These are phyloP conservation scores for Borealophlyctis nickersoniae DNA, from an alignment of 192 early-diverging fungal species.

Conservation along the genomic window DNA sequence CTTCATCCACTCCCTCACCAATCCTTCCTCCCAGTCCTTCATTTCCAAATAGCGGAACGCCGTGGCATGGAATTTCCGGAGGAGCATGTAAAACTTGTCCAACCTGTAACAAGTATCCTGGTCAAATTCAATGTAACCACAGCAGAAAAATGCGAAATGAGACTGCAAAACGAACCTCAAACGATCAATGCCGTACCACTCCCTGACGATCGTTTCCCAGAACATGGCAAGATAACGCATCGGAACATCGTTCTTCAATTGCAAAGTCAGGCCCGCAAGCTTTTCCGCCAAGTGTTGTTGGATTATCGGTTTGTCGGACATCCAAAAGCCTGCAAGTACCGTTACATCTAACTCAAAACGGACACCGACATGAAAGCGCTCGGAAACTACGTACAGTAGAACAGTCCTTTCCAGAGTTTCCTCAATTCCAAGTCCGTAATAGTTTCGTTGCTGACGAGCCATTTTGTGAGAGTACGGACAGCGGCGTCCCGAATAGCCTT, in stretches of 20 bases:
- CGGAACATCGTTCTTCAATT: conserved; percentile 43
- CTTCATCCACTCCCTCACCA: conserved; percentile 48
- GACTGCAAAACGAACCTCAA: conserved; percentile 48
- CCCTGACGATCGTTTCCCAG: conserved; percentile 62
- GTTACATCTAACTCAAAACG: background rate
- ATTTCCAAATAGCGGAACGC: conserved; percentile 63
- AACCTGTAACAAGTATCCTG: no score
- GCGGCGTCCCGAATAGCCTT: conserved; percentile 74
- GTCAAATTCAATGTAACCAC: no score
- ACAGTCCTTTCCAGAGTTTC: conserved; percentile 90
- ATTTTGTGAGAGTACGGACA: conserved; percentile 55
- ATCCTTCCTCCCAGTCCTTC: conserved; percentile 52
- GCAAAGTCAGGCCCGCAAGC: conserved; percentile 59
- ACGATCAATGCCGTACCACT: conserved; percentile 79
- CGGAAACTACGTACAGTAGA: conserved; percentile 68
- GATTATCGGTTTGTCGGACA: conserved; percentile 91
- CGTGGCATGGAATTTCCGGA: conserved; percentile 60
- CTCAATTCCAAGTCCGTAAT: conserved; percentile 64
- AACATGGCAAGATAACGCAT: conserved; percentile 61
- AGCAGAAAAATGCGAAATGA: no score
- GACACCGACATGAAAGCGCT: background rate
- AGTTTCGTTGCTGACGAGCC: conserved; percentile 49
- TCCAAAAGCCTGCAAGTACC: conserved; percentile 75
- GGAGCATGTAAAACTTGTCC: conserved; percentile 74
- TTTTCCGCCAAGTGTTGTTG: conserved; percentile 84